phyloP scores from a whole-genome alignment of 1,284 basidiomycete species.

The Irpex sp. region DNA sequence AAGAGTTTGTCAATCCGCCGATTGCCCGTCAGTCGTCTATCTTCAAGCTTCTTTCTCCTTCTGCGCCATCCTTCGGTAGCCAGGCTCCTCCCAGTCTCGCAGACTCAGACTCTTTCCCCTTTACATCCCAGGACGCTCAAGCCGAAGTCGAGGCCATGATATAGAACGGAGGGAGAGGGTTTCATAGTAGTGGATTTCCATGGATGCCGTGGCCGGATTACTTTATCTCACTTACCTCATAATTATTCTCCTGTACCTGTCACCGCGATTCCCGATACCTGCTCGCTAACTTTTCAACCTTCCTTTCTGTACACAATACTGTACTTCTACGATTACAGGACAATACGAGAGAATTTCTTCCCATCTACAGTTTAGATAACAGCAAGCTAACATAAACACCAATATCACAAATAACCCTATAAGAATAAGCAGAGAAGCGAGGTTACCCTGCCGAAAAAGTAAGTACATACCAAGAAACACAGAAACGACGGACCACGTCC shows the following conservation, averaged over 20 bases:
- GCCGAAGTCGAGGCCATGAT: slow-evolving; percentile 29
- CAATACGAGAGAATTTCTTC: background rate
- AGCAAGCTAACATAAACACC: background rate
- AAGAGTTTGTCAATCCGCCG: background rate
- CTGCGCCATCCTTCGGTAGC: background rate
- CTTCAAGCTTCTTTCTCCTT: slow-evolving; percentile 1
- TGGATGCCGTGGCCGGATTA: background rate
- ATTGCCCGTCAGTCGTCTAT: background rate
- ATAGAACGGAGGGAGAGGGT: slow-evolving; percentile 6
- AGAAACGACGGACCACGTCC: background rate
- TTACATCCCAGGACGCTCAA: slow-evolving; percentile 19
- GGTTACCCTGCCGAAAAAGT: background rate
- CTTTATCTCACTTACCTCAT: background rate
- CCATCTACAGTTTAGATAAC: background rate
- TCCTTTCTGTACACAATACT: background rate
- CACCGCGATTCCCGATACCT: background rate
- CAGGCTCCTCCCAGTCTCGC: background rate
- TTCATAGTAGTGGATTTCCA: background rate
- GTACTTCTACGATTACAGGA: background rate
- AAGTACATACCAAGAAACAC: background rate
- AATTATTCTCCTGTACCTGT: background rate
- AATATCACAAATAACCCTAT: background rate
- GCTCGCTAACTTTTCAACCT: background rate
- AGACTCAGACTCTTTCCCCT: background rate
- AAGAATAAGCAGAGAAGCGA: too few species aligned